Base-by-base conservation (phyloP, 768 basidiomycete genomes). In the Naganishia vaughanmartiniae region DNA sequence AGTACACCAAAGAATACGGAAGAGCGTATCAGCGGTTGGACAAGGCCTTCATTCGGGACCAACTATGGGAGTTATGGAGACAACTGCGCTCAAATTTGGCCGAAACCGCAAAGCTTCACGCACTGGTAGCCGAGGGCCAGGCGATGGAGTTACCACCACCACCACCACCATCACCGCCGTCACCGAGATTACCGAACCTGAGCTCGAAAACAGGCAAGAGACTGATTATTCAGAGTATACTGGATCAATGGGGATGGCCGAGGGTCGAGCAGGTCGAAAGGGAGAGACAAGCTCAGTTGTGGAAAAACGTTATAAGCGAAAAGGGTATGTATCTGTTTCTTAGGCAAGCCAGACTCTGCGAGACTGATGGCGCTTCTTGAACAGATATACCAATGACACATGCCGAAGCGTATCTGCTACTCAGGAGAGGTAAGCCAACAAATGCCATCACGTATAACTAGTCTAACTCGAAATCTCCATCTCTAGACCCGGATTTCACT, bases 381-480 rank as follows among this genome's bases (percentile, higher is more conserved):
- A 26, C 33, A 63, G 60, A 63, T 30, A 63, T 63, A 36, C 60
- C 60, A 11, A 63, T 63, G 60, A 63, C 60, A 1, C 60, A 63
- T 21, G 60, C 60, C 60, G 60, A 63, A 45, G 60, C 60, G 10
- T 63, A 63, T 30, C 42, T 63, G 24, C 42, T 63, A 24, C 60
- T 63, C 60, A 39, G 60, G 12, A 36, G 60, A 51, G 48, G 48
- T 51, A 51, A 51, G 48, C 24, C 48, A 51, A n/a, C 6, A 14
- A 51, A 51, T n/a, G 24, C 12, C 42, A 11, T 42, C n/a, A 51
- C 48, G n/a, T n/a, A 26, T n/a, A 6, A 24, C 1, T 24, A 51
- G n/a, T 14, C 48, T 51, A n/a, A 51, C 48, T n/a, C 19, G 24
- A n/a, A 24, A n/a, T 14, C 4, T 51, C n/a, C n/a, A 4, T 51